Conservation (phyloP, 768 basidiomycete species). For the Phlebiopsis gigantea region DNA sequence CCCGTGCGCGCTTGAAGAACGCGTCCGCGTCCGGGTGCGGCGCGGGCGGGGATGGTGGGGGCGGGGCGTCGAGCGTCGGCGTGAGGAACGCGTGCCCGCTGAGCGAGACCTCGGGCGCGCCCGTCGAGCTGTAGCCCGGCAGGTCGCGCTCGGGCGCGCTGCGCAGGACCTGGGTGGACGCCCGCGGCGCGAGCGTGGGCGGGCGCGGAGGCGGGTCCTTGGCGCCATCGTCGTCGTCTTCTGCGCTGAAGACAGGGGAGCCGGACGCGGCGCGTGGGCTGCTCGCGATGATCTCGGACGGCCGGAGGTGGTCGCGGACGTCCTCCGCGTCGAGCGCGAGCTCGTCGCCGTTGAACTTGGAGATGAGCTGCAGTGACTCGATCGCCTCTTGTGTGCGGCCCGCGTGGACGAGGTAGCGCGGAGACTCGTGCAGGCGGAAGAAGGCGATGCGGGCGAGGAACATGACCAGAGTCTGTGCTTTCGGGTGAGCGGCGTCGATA, state of each 20-base stretch:
- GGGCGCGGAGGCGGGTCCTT: no score
- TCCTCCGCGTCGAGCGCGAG: slow-evolving; percentile 66
- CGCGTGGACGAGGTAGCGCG: slow-evolving; percentile 86
- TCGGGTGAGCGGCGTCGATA: not conserved
- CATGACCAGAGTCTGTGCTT: slow-evolving; percentile 74
- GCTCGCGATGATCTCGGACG: slow-evolving; percentile 10
- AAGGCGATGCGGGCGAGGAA: slow-evolving; percentile 82
- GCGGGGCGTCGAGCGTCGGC: not conserved
- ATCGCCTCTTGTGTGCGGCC: slow-evolving; percentile 83
- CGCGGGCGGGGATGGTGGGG: not conserved
- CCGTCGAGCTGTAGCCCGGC: slow-evolving; percentile 24
- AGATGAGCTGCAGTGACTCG: slow-evolving; percentile 78
- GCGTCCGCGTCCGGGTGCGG: not conserved
- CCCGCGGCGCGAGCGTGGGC: not conserved
- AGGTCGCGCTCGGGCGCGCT: slow-evolving; percentile 9
- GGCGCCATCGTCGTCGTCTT: no score
- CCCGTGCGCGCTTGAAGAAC: not conserved
- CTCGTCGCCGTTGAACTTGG: slow-evolving; percentile 76
- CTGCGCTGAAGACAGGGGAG: not conserved
- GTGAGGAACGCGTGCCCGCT: slow-evolving; percentile 22
- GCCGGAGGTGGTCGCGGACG: slow-evolving; percentile 41
- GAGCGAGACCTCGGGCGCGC: slow-evolving; percentile 21
- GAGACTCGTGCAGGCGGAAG: slow-evolving; percentile 92
- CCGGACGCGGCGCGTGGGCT: not conserved
- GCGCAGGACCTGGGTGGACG: slow-evolving; percentile 15